Conservation (phyloP, 345 rosid species). For the Arabis hirsuta region DNA sequence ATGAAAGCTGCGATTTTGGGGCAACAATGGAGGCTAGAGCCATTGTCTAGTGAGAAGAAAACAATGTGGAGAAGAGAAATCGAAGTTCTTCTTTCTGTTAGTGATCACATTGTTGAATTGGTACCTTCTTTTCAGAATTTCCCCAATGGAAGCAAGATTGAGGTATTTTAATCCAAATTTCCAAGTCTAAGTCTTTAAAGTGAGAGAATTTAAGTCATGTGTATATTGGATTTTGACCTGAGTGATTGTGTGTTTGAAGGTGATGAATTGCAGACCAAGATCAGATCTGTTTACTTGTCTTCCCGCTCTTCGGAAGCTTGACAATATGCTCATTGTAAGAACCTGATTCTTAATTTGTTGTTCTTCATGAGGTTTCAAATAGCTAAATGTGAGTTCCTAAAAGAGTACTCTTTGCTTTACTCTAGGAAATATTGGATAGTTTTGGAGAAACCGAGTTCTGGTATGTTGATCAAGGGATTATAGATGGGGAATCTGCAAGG, state of each 20-base stretch:
- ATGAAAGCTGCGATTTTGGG: conserved; percentile 78
- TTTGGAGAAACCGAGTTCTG: conserved; percentile 81
- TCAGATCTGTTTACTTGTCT: conserved; percentile 87
- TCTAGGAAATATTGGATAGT: conserved; percentile 83
- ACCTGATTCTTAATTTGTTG: neutral
- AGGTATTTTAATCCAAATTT: conserved; percentile 52
- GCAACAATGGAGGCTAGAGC: conserved; percentile 95
- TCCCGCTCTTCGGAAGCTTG: conserved; percentile 87
- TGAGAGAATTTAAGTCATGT: neutral
- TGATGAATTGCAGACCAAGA: conserved; percentile 95
- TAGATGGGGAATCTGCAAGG: conserved; percentile 70
- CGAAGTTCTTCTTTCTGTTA: conserved; percentile 84
- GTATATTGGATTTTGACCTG: neutral
- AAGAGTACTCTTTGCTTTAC: neutral
- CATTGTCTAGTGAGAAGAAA: conserved; percentile 73
- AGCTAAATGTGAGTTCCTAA: neutral
- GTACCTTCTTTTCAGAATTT: conserved; percentile 87
- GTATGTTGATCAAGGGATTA: conserved; percentile 93
- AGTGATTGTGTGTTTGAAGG: conserved; percentile 49
- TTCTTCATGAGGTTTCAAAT: neutral
- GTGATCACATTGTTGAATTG: conserved; percentile 90
- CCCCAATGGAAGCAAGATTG: conserved; percentile 87
- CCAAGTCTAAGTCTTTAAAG: neutral
- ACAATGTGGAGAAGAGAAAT: conserved; percentile 96
- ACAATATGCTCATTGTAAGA: conserved; percentile 95